Percentiles rank a stretch among this genome's conserved stretches.
phyloP scores from a whole-genome alignment of 805 yeast species.

The Cyberlindnera galapagoensis region DNA sequence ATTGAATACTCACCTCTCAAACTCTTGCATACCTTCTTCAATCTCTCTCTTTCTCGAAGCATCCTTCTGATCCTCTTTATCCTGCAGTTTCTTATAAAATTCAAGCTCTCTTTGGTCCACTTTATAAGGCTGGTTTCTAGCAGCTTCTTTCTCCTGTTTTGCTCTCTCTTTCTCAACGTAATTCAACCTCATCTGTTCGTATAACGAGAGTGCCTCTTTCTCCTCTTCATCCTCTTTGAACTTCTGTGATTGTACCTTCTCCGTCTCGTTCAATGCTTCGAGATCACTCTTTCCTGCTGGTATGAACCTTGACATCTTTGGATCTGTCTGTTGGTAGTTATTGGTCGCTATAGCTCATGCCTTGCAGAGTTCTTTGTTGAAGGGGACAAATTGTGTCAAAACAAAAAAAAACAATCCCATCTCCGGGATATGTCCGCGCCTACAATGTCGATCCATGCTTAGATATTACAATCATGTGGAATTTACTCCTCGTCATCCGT shows the following conservation, averaged over 20 bases:
- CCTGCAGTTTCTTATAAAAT: conserved; percentile 14
- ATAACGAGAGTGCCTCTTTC: conserved; percentile 18
- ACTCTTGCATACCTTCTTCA: conserved; percentile 14
- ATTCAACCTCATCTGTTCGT: conserved; percentile 24
- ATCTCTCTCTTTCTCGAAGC: conserved; percentile 13
- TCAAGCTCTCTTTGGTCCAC: conserved; percentile 16
- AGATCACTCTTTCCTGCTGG: conserved; percentile 24
- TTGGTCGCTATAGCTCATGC: no score
- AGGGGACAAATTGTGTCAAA: no score
- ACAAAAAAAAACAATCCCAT: no score
- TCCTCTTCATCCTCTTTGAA: conserved; percentile 18
- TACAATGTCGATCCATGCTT: no score
- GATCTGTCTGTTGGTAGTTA: no score
- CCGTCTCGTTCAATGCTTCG: conserved; percentile 13
- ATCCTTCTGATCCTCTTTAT: conserved; percentile 9
- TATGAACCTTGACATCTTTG: conserved; percentile 26
- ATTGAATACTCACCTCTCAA: conserved; percentile 19
- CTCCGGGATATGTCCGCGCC: no score
- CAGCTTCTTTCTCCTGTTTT: conserved; percentile 19
- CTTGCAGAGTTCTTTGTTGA: no score
- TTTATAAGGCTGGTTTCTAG: conserved; percentile 16
- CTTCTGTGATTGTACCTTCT: conserved; percentile 13
- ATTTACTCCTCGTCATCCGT: no score
- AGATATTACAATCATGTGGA: no score
- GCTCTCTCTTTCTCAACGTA: conserved; percentile 20